Evolutionary conservation across 2,329 filamentous ascomycete genomes (phyloP).

Genomic region (Camillea tinctor): DNA sequence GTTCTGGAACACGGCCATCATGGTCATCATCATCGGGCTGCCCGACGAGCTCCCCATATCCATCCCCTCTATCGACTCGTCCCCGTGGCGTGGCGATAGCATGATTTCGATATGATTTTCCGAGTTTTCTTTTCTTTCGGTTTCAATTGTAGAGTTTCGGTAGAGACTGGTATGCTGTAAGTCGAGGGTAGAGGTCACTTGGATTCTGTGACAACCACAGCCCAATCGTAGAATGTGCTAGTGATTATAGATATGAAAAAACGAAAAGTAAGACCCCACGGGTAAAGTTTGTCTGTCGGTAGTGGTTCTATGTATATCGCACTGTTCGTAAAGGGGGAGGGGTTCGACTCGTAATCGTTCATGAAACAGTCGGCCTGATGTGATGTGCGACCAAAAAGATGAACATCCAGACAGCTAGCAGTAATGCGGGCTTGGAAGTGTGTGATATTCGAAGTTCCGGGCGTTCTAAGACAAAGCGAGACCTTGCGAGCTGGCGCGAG

Average conservation of each 20-base stretch:
- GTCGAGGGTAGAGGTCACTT: not conserved
- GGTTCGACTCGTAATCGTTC: not conserved
- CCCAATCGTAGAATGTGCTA: not conserved
- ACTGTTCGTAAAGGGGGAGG: not conserved
- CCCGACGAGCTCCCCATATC: slow-evolving; percentile 25
- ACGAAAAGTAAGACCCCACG: not conserved
- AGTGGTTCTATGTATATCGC: not conserved
- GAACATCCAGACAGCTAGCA: not conserved
- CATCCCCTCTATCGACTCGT: slow-evolving; percentile 19
- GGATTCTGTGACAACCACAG: not conserved
- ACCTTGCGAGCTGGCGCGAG: not conserved
- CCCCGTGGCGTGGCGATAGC: slow-evolving; percentile 12
- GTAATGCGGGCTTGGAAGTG: not conserved
- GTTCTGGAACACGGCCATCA: slow-evolving; percentile 60
- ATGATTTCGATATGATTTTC: slow-evolving; percentile 2
- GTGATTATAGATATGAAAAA: not conserved
- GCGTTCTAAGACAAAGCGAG: not conserved
- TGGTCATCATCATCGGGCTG: slow-evolving; percentile 30
- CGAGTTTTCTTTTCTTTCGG: not conserved
- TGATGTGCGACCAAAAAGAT: not conserved
- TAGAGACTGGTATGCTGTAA: not conserved
- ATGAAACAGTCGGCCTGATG: not conserved
- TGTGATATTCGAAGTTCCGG: not conserved
- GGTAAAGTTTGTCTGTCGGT: not conserved
- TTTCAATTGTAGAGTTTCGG: too few relatives aligned